phyloP scores from a whole-genome alignment of 164 flowering plant genomes.

The Warburgia ugandensis region DNA sequence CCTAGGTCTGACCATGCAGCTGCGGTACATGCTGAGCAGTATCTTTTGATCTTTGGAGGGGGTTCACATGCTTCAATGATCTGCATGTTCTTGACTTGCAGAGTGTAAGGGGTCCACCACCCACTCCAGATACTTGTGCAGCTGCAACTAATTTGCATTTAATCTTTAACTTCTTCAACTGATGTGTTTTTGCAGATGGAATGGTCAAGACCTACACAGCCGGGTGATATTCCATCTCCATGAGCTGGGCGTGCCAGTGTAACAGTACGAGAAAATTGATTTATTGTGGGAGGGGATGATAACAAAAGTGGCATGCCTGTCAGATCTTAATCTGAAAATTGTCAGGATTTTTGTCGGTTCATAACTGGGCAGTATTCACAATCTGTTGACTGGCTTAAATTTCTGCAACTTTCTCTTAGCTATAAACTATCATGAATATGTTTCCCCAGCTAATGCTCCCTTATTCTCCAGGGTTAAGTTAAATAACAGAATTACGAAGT shows the following conservation, averaged over 20 bases:
- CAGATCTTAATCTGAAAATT: not conserved
- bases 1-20: conserved; percentile 99
- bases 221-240: conserved; percentile 83
- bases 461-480: too few species aligned
- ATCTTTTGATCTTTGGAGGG: conserved; percentile 97
- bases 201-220: conserved; percentile 92
- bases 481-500: too few species aligned
- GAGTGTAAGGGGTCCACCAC: conserved; percentile 42
- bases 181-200: conserved; percentile 83
- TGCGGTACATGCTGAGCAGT: conserved; percentile 94
- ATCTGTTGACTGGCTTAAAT: too few species aligned
- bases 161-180: not conserved
- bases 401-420: too few species aligned
- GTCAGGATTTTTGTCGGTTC: too few species aligned
- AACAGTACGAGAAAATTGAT: conserved; percentile 96
- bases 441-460: too few species aligned
- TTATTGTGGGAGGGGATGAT: conserved; percentile 96
- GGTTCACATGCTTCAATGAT: conserved; percentile 99
- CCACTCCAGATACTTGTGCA: not conserved
- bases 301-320: conserved; percentile 70
- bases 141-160: not conserved
- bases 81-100: conserved; percentile 95
- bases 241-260: conserved; percentile 98
- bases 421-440: too few species aligned
- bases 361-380: too few species aligned